Evolutionary conservation across 2,329 filamentous ascomycete species (phyloP), one percentile per base, ranked within the genome.

Genomic region (Botrytis pseudocinerea): DNA sequence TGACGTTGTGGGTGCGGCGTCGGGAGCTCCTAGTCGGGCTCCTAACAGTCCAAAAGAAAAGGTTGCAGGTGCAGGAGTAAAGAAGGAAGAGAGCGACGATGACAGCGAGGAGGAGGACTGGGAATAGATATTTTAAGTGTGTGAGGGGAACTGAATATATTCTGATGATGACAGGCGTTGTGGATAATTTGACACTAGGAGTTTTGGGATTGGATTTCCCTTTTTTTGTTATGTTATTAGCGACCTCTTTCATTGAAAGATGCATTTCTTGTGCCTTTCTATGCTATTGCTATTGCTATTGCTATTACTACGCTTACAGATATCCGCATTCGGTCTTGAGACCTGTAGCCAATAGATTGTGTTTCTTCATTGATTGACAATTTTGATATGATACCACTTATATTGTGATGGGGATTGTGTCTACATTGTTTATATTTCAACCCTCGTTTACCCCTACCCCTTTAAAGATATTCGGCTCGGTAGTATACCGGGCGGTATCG

Each of bases 1-100:
- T 82, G 96, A 99, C 81, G 87, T 99, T 48, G 94, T 99, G 63
- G 92, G 92, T 12, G 91, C 91, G 9, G 86, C 90, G 63, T 95
- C 92, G 69, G 93, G 92, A 66, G 88, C 89, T 62, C 90, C 91
- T 54, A 97, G 93, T 81, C 92, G 93, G 76, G 91, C 94, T 28
- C 92, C 94, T 1, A 87, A 88, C 8, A 90, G 89, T 80, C 89
- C 89, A 40, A 90, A 89, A 80, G 88, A 87, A 48, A 78, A 83
- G 28, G 84, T 84, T 75, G 87, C 87, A 81, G 85, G 80, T 12
- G 91, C 89, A 77, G 91, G 93, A 72, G 91, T 91, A 78, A 48
- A 63, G 60, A 64, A 71, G 28, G n/a, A 88, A 80, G 88, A 87
- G 48, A 78, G 83, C 32, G 84, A 84, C 74, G 87, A 87, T 69